phyloP scores from a whole-genome alignment of 352 stramenopile genomes.

The Pythium dissimile region DNA sequence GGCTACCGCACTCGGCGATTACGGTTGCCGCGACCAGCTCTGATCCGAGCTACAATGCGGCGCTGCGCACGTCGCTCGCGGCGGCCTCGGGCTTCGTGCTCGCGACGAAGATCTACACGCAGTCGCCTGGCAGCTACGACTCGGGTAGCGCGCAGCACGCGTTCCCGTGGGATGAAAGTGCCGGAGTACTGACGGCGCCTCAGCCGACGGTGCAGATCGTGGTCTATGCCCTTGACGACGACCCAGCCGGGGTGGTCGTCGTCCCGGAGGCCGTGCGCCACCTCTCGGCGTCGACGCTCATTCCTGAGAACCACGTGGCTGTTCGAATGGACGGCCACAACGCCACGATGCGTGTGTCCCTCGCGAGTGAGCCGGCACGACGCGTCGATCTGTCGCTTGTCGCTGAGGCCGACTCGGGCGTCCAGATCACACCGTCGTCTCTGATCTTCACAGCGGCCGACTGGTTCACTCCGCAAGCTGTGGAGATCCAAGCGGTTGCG shows the following conservation, averaged over 20 bases:
- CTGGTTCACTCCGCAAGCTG: conserved; percentile 27
- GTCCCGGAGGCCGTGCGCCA: conserved; percentile 35
- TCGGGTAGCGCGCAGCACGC: conserved; percentile 48
- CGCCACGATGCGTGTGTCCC: conserved; percentile 31
- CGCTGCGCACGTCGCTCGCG: conserved; percentile 24
- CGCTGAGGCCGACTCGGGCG: conserved; percentile 14
- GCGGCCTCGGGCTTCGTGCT: conserved; percentile 31
- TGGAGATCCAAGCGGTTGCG: conserved; percentile 24
- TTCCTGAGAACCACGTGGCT: conserved; percentile 12
- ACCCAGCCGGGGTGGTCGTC: conserved; percentile 37
- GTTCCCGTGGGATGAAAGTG: conserved; percentile 42
- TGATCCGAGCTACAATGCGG: conserved; percentile 36
- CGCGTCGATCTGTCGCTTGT: conserved; percentile 37
- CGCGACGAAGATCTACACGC: conserved; percentile 42
- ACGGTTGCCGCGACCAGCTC: conserved; percentile 30
- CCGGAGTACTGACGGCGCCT: conserved; percentile 52
- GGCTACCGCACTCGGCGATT: conserved; percentile 34
- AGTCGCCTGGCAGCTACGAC: conserved; percentile 43
- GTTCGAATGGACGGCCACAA: conserved; percentile 36
- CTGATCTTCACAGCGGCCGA: conserved; percentile 25
- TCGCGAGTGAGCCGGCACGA: conserved; percentile 38
- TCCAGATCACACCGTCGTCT: conserved; percentile 28
- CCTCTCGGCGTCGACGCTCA: conserved; percentile 13
- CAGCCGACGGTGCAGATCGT: conserved; percentile 15
- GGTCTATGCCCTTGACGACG: conserved; percentile 51